Evolutionary conservation across 164 flowering plant genomes (phyloP).

Genomic region (Houttuynia cordata): DNA sequence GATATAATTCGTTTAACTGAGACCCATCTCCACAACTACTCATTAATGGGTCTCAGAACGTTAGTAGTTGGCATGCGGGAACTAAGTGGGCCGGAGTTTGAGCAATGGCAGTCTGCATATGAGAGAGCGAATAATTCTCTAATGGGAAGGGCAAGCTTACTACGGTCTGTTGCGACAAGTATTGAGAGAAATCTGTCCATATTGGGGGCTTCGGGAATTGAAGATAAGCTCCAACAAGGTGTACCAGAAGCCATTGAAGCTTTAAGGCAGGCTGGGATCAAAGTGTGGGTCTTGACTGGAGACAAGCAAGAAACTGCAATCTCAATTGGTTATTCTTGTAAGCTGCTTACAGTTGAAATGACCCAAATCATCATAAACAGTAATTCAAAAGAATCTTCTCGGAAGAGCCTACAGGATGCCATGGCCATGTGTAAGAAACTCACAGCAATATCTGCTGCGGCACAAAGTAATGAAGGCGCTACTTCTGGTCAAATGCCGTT

Average conservation of each 20-base stretch:
- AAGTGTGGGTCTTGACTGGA: conserved; percentile 92
- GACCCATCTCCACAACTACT: conserved; percentile 58
- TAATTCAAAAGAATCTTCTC: conserved; percentile 66
- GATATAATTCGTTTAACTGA: conserved; percentile 42
- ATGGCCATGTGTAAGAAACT: conserved; percentile 29
- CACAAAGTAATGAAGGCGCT: conserved; percentile 12
- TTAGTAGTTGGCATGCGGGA: conserved; percentile 83
- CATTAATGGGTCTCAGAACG: conserved; percentile 76
- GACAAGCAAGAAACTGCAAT: conserved; percentile 91
- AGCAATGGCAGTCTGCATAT: conserved; percentile 74
- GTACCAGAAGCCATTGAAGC: conserved; percentile 96
- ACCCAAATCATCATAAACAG: conserved; percentile 54
- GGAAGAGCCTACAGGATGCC: conserved; percentile 59
- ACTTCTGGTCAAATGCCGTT: conserved; percentile 20
- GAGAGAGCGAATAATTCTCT: conserved; percentile 76
- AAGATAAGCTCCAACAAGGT: conserved; percentile 84
- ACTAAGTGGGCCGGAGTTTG: conserved; percentile 51
- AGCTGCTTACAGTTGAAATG: conserved; percentile 65
- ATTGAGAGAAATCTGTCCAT: conserved; percentile 49
- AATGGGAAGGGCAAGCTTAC: conserved; percentile 66
- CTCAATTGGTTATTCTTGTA: conserved; percentile 69
- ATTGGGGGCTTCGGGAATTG: conserved; percentile 85
- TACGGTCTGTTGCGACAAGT: conserved; percentile 66
- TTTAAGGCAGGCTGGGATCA: conserved; percentile 71
- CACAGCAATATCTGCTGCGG: conserved; percentile 13